Evolutionary conservation across 306 rosid species (phyloP), one percentile per base, ranked within the genome.

Genomic region (Myrica gale): DNA sequence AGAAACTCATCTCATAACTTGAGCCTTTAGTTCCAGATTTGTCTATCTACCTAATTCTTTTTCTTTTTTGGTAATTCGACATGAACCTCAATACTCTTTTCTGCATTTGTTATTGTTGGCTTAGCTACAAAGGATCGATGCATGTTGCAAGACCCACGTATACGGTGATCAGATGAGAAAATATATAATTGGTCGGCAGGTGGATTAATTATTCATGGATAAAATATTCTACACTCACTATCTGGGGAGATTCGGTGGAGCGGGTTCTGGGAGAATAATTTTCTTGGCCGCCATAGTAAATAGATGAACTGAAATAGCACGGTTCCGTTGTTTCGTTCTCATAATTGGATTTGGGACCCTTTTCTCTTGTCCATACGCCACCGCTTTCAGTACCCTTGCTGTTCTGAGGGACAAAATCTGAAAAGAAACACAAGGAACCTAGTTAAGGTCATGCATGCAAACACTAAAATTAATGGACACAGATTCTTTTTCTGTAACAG

Each of bases 231-330:
- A 67, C 62, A 80, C 93, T 84, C 45, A 91, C 97, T 21, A n/a
- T 48, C 66, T 82, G 84, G 77, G 84, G 87, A 78, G 91, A 73
- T 69, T 93, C 81, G 48, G 89, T 84, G 85, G 90, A 81, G 80
- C 84, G 81, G 74, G 72, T 63, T 74, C 73, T 87, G 3, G 93
- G 84, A 77, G 90, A 83, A 85, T 89, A 91, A 78, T 85, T 89
- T 82, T 91, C 97, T 87, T 88, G 98, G 82, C 96, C 97, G 62
- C 97, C 97, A 82, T 93, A 93, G 77, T 85, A 78, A 84, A 93
- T 91, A 42, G 97, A 93, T 68, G 97, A 91, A 82, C 89, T 89
- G 63, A 77, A 88, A 82, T 80, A 84, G 82, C 87, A 83, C 2
- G 92, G 93, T 51, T 87, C 93, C 82, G 62, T 79, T 21, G 72